phyloP scores from a whole-genome alignment of 2,329 filamentous ascomycete genomes.

The Pleoardoris graminearum region DNA sequence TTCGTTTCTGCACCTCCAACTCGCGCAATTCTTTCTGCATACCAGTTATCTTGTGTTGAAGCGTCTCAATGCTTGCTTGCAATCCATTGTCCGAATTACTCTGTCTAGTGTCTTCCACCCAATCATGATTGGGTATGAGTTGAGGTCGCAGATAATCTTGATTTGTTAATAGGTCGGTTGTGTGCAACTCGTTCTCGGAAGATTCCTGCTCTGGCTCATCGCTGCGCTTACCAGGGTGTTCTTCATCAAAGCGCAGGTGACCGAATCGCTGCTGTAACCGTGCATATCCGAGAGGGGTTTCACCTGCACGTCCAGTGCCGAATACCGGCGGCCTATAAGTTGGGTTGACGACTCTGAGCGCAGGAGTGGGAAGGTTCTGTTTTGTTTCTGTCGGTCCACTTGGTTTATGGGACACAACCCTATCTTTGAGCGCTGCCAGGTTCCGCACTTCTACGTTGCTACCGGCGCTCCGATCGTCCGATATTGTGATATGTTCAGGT shows the following conservation, averaged over 20 bases:
- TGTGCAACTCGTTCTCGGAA: neutral
- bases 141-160: neutral
- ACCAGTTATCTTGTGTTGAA: neutral
- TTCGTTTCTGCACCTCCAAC: neutral
- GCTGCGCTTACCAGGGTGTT: neutral
- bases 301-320: too few relatives aligned
- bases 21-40: conserved; percentile 6
- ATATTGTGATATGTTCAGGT: conserved; percentile 11
- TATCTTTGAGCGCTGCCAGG: conserved; percentile 10
- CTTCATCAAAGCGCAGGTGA: neutral
- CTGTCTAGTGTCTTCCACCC: neutral
- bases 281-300: neutral
- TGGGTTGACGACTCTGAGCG: too few relatives aligned
- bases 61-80: neutral
- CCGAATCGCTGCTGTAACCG: neutral
- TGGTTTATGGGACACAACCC: neutral
- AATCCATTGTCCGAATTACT: neutral
- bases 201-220: neutral
- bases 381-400: neutral
- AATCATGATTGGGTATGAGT: neutral
- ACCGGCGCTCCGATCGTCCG: conserved; percentile 17
- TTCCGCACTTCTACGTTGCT: conserved; percentile 13
- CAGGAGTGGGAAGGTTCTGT: neutral
- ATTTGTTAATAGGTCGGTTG: neutral
- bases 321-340: too few relatives aligned